Evolutionary conservation across 2,329 filamentous ascomycete species (phyloP), one percentile per base, ranked within the genome.

Genomic region (Ceratocystis destructans): DNA sequence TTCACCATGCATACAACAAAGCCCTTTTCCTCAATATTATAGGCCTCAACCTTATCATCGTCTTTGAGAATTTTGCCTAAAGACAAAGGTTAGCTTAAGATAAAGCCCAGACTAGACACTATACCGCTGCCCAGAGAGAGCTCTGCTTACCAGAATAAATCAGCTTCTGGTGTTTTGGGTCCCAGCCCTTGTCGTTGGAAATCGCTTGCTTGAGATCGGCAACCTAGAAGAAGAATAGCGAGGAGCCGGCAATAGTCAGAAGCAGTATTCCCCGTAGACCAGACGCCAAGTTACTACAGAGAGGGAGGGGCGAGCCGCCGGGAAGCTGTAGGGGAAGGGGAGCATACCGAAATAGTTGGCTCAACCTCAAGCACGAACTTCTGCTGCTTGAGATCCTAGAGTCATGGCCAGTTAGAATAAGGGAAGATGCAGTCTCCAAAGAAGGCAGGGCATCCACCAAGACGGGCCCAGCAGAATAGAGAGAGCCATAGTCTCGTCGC

Each of bases 11-110:
- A 99, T 69, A 99, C 94, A 73, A 99, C 91, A 76, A 97, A 99
- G 46, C 94, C 94, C 82, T 97, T 99, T 83, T 97, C 94, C 78
- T 99, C 93, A 70, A 99, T 97, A 78, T 90, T 96, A 81, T 97
- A 97, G 50, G 89, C 92, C 77, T 91, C 90, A 72, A 99, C 89
- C 1, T 92, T 96, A 74, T 96, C 94, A 69, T 91, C 90, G 87
- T 99, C 93, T 78, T 96, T 93, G 70, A 99, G 81, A 72, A 99
- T 97, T 81, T 99, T 99, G 79, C 94, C 92, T 96, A 72, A 66
- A 62, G 22, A 25, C 50, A 12, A 1, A 55, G 25, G 50, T 55
- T 55, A 55, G 50, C 50, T 25, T 41, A 1, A 3, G 8, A 15
- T 8, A 28, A 6, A 25, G 50, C 25, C 22, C 2, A 28, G 22